Evolutionary conservation across 1,284 basidiomycete genomes (phyloP).

Genomic region (Pascua guehoae): DNA sequence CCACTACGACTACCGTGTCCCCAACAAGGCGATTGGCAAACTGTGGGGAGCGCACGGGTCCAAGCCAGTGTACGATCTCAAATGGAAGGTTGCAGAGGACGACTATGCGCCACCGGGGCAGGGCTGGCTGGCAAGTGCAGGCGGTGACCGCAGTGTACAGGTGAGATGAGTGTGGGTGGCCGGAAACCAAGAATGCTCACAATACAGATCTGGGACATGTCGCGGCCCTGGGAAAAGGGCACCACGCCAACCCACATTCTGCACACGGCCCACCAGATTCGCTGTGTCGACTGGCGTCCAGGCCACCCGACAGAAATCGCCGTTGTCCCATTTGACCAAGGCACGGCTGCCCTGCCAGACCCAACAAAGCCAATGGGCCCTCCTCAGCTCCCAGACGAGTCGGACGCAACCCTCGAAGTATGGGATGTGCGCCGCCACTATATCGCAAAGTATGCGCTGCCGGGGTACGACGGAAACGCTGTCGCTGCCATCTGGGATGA

Average conservation of each 20-base stretch:
- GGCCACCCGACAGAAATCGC: slow-evolving; percentile 73
- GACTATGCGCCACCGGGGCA: slow-evolving; percentile 41
- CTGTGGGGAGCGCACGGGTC: slow-evolving; percentile 73
- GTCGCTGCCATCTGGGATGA: slow-evolving; percentile 67
- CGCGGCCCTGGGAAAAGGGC: slow-evolving; percentile 51
- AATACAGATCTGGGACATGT: slow-evolving; percentile 77
- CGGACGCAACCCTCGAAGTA: slow-evolving; percentile 60
- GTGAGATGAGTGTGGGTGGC: slow-evolving; percentile 45
- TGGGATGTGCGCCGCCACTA: slow-evolving; percentile 82
- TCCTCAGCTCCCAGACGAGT: slow-evolving; percentile 19
- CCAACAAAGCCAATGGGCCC: slow-evolving; percentile 10
- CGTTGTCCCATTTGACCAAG: slow-evolving; percentile 40
- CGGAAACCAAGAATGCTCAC: neutral
- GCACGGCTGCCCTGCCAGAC: slow-evolving; percentile 2
- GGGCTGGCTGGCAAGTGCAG: slow-evolving; percentile 79
- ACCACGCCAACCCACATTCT: slow-evolving; percentile 64
- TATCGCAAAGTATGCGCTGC: slow-evolving; percentile 74
- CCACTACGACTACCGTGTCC: slow-evolving; percentile 75
- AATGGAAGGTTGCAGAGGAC: slow-evolving; percentile 58
- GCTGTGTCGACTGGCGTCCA: slow-evolving; percentile 73
- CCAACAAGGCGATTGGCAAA: slow-evolving; percentile 61
- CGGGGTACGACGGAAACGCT: slow-evolving; percentile 27
- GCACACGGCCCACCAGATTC: slow-evolving; percentile 69
- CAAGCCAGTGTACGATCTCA: slow-evolving; percentile 65
- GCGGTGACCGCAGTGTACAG: slow-evolving; percentile 76